Conservation (phyloP, 495 filamentous ascomycete species). For the Chlorociboria aeruginascens region DNA sequence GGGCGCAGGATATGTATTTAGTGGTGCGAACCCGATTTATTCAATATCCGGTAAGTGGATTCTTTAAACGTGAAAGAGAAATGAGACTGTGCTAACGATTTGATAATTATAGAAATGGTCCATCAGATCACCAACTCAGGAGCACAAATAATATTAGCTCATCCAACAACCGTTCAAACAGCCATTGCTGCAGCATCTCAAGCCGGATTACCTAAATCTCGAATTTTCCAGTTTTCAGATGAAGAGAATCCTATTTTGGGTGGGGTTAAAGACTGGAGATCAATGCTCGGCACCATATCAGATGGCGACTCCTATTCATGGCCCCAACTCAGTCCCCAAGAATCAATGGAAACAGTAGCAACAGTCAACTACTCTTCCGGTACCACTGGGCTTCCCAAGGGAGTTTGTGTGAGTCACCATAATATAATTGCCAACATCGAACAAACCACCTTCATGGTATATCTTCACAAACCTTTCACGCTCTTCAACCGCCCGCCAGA, state of each 20-base stretch:
- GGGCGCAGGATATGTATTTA: constrained; percentile 28
- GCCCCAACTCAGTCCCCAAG: constrained; percentile 1
- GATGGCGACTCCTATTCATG: constrained; percentile 30
- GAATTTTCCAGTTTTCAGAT: constrained; percentile 40
- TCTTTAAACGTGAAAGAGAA: no score
- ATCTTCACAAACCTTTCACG: constrained; percentile 25
- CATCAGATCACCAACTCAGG: constrained; percentile 31
- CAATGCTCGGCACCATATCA: constrained; percentile 28
- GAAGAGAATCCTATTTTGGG: constrained; percentile 11
- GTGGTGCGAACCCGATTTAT: constrained; percentile 22
- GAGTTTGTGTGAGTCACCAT: constrained; percentile 37
- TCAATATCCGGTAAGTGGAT: constrained; percentile 20
- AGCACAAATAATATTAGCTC: constrained; percentile 24
- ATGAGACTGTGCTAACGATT: background rate
- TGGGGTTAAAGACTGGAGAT: constrained; percentile 37
- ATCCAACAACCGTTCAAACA: constrained; percentile 22
- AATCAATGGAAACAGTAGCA: background rate
- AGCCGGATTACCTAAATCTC: constrained; percentile 26
- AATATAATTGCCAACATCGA: constrained; percentile 36
- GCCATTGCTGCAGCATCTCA: constrained; percentile 27
- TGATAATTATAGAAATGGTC: constrained; percentile 22
- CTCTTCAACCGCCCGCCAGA: constrained; percentile 19
- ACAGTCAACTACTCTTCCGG: constrained; percentile 11
- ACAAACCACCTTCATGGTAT: constrained; percentile 25
- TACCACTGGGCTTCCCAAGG: constrained; percentile 28